Base-by-base conservation (phyloP, 495 filamentous ascomycete species). In the Neurospora discreta region DNA sequence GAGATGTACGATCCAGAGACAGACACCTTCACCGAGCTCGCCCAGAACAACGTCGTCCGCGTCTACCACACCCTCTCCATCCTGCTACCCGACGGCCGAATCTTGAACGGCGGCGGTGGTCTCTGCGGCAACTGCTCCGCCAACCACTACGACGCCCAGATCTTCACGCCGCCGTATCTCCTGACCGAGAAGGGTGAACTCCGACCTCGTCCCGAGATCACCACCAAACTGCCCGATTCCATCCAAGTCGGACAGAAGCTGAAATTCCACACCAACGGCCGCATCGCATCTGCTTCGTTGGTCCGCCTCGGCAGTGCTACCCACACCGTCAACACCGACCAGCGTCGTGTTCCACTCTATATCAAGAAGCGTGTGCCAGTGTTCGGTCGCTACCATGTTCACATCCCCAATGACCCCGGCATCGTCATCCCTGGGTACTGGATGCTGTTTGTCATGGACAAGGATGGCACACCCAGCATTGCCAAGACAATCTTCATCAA, bases 131-230 rank as follows among this genome's bases (percentile, higher is more conserved):
- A 78, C 71, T 88, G 86, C 77, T 74, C 79, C 3, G 80, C 81
- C 41, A 89, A 90, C 73, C 88, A 90, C 75, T 86, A 83, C 69
- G 87, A 90, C 74, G 84, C 77, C 5, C 85, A 90, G 75, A 81
- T 89, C 71, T 90, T 84, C 79, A 81, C 78, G 60, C 88, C 88
- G 2, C 80, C 85, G 1, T 90, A 90, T 74, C 82, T 89, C 1
- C 82, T 86, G 70, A 80, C 75, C 10, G 16, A n/a, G 13, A 11
- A 65, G 30, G 71, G 67, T 52, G 44, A 52, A 20, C n/a, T 23
- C 4, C 44, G 44, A 52, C 6, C 20, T 13, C 44, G 44, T 52
- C 44, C 44, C 44, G 20, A 20, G 44, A 52, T 52, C 44, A 13
- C 1, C 44, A 52, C 44, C 44, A 13, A 23, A 23, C 44, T 52